Evolutionary conservation across 257 asterid species (phyloP), one percentile per base, ranked within the genome.

Genomic region (Solanum piurae): DNA sequence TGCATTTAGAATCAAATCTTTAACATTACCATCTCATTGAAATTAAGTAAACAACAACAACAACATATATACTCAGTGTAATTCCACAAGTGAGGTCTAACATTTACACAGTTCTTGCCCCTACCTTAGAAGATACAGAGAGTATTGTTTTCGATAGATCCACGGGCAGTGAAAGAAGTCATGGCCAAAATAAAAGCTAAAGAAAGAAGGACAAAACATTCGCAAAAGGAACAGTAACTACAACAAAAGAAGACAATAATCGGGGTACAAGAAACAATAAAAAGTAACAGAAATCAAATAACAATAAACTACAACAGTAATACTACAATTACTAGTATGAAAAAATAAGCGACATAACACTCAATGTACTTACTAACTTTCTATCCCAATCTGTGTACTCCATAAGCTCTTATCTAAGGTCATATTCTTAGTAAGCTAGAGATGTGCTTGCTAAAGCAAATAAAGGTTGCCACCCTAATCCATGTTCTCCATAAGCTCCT

Each of bases 1-100:
- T 94, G 94, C 92, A 88, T 68, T 89, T 33, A 68, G 18, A 62
- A 20, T 40, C 73, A 89, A 86, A 88, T 86, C 14, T n/a, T 82
- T 37, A 77, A 85, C 49, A 69, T 31, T 60, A 49, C 83, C 13
- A 79, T 31, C 46, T 66, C 86, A 38, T 29, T 77, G 18, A 33
- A 68, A 69, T 69, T 14, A 69, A 29, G 38, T 3, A 6, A 68
- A 68, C 10, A 68, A 25, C 72, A 60, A 60, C 29, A 64, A 27
- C 74, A 55, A 20, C 64, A 55, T 55, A 55, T 55, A 69, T 6
- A 68, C 11, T 5, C 10, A 68, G 20, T 12, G 11, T 3, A 29
- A 14, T 13, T 13, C 37, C 10, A 68, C 23, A 27, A 12, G 20
- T 12, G 74, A 14, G 9, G 4, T 66, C 16, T 25, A 12, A 20